phyloP scores from a whole-genome alignment of 768 basidiomycete species.

The Mycena haematopus region DNA sequence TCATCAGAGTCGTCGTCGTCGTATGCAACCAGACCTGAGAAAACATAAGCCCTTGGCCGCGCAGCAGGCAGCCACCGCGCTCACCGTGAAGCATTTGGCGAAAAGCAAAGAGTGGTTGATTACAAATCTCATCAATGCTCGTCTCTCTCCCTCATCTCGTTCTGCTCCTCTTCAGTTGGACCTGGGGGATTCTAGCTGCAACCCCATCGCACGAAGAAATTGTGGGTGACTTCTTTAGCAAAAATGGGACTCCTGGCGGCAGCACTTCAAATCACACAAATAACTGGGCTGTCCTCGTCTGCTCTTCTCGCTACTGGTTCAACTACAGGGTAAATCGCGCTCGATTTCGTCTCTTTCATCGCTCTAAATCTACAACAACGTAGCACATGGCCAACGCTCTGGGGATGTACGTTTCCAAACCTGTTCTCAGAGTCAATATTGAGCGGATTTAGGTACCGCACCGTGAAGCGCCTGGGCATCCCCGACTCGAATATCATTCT shows the following conservation, averaged over 20 bases:
- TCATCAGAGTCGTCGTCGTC: constrained; percentile 69
- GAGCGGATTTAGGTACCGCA: constrained; percentile 82
- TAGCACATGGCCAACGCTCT: constrained; percentile 99
- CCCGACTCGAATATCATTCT: constrained; percentile 99
- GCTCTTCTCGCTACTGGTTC: constrained; percentile 96
- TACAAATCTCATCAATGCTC: not conserved
- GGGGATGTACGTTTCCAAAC: constrained; percentile 75
- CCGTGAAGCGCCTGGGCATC: constrained; percentile 96
- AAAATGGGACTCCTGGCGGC: constrained; percentile 39
- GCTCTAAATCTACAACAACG: not conserved
- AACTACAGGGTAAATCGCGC: constrained; percentile 84
- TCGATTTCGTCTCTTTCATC: not conserved
- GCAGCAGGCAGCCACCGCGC: not conserved
- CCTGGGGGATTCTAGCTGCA: constrained; percentile 37
- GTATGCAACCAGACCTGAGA: constrained; percentile 66
- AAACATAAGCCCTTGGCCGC: not conserved
- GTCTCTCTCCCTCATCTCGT: constrained; percentile 31
- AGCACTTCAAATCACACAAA: constrained; percentile 75
- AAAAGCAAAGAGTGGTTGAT: not conserved
- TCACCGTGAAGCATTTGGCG: constrained; percentile 27
- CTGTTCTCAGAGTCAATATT: not conserved
- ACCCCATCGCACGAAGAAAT: constrained; percentile 43
- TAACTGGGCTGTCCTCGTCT: constrained; percentile 98
- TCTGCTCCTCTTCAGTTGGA: constrained; percentile 44
- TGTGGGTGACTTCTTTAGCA: constrained; percentile 54